Evolutionary conservation across 2,329 filamentous ascomycete genomes (phyloP), one percentile per base, ranked within the genome.

Genomic region (Paraphaeosphaeria sporulosa): DNA sequence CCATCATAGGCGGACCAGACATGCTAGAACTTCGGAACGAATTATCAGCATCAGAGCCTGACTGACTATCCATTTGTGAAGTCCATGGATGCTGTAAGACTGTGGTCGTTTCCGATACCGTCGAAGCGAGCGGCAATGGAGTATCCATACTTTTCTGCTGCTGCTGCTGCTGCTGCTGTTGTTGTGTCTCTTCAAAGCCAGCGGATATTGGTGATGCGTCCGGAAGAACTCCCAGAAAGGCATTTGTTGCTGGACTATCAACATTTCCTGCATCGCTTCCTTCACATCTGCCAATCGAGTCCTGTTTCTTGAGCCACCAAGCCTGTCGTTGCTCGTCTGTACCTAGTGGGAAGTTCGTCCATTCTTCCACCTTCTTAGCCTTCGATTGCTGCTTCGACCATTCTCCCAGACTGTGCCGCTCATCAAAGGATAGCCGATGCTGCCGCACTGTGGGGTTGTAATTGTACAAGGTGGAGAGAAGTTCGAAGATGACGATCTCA

Each of bases 341-440:
- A 3, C 8, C 36, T 13, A 71, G 34, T 17, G 69, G 66, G 6
- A 65, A 46, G 9, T 27, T 55, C 43, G 59, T 68, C 69, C 69
- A 71, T 55, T 70, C 69, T 36, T 69, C 66, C 12, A 69, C 59
- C 46, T 69, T 71, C 3, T 44, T 43, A 7, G 59, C 59, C 42
- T 71, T 71, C 2, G 66, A 58, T 27, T 69, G 66, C 32, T 63
- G 68, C 50, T 63, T 59, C 2, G 42, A 53, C n/a, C 48, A 34
- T 6, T 69, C 59, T 47, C 49, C 52, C 15, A 68, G 46, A 3
- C 25, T 15, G 13, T 38, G 60, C 7, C 60, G 63, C 48, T 63
- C 40, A 10, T 64, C 50, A 17, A 58, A 57, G 19, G 65, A 47
- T 34, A 49, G 60, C 6, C 8, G 27, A 12, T 61, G 55, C 21